Conservation (phyloP, 1,284 basidiomycete genomes). For the Papiliotrema laurentii region DNA sequence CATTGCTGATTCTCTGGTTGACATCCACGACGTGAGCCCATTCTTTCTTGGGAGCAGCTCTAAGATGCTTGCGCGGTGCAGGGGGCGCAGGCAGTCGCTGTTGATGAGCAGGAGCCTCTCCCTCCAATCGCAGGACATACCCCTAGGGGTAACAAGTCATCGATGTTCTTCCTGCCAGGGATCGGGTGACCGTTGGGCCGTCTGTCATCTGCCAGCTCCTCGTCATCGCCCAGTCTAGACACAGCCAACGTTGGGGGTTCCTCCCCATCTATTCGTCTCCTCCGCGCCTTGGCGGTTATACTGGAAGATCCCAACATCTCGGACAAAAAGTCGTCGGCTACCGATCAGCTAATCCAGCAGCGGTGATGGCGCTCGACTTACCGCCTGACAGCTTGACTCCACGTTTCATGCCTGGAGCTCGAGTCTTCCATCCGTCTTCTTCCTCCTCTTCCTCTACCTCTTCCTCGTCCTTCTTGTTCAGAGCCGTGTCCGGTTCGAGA, state of each 20-base stretch:
- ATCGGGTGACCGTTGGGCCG: constrained; percentile 11
- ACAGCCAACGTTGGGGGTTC: constrained; percentile 34
- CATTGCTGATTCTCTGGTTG: constrained; percentile 78
- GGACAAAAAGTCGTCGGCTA: constrained; percentile 43
- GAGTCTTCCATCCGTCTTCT: constrained; percentile 43
- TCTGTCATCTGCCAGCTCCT: constrained; percentile 14
- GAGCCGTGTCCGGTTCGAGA: constrained; percentile 47
- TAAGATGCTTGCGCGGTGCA: constrained; percentile 28
- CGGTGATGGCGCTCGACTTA: constrained; percentile 9
- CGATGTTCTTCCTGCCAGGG: constrained; percentile 57
- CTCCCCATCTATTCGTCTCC: constrained; percentile 31
- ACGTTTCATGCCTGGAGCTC: constrained; percentile 39
- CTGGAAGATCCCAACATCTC: constrained; percentile 40
- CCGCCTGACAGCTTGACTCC: constrained; percentile 41
- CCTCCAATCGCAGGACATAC: constrained; percentile 50
- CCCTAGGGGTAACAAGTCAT: constrained; percentile 73
- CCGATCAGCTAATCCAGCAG: background rate
- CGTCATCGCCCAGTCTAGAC: constrained; percentile 31
- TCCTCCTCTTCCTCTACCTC: constrained; percentile 44
- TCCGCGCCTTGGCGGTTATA: constrained; percentile 36
- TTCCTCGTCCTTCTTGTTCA: constrained; percentile 30
- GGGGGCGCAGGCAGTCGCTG: constrained; percentile 47
- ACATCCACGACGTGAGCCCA: constrained; percentile 98
- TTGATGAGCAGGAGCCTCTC: constrained; percentile 8
- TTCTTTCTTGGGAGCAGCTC: constrained; percentile 68